Conservation (phyloP, 805 yeast species). For the Wickerhamiella australiensis region DNA sequence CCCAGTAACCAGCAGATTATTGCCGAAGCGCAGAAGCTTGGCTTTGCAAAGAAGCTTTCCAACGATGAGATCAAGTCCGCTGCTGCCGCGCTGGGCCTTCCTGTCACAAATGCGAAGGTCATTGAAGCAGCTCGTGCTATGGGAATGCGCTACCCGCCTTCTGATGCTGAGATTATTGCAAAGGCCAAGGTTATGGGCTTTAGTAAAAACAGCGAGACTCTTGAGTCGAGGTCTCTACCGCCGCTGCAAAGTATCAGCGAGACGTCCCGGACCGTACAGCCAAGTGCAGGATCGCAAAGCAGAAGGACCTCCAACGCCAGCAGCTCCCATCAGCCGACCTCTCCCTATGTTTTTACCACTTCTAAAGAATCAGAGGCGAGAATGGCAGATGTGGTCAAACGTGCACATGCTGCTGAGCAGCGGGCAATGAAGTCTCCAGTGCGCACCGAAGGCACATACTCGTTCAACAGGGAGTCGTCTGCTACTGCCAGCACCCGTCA, state of each 20-base stretch:
- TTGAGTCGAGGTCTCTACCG: background rate
- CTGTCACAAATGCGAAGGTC: slow-evolving; percentile 16
- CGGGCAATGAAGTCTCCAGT: slow-evolving; percentile 4
- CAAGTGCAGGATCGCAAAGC: background rate
- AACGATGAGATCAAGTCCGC: slow-evolving; percentile 10
- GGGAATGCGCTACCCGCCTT: slow-evolving; percentile 18
- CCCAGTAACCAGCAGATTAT: slow-evolving; percentile 11
- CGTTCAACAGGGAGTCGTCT: background rate
- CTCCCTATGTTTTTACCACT: background rate
- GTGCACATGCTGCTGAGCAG: slow-evolving; percentile 6
- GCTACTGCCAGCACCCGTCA: background rate
- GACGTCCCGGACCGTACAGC: background rate
- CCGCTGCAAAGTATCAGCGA: background rate
- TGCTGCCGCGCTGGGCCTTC: slow-evolving; percentile 14
- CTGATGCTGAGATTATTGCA: slow-evolving; percentile 12
- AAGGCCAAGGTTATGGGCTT: slow-evolving; percentile 17
- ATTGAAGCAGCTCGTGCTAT: slow-evolving; percentile 15
- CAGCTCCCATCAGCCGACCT: slow-evolving; percentile 1
- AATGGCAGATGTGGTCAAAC: slow-evolving; percentile 5
- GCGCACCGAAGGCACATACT: background rate
- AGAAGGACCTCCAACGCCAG: background rate
- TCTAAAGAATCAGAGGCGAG: background rate
- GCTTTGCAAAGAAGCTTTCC: slow-evolving; percentile 8
- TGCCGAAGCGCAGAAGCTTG: slow-evolving; percentile 19
- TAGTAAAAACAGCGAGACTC: background rate